phyloP scores from a whole-genome alignment of 2,329 filamentous ascomycete genomes.

The Beauveria caledonica region DNA sequence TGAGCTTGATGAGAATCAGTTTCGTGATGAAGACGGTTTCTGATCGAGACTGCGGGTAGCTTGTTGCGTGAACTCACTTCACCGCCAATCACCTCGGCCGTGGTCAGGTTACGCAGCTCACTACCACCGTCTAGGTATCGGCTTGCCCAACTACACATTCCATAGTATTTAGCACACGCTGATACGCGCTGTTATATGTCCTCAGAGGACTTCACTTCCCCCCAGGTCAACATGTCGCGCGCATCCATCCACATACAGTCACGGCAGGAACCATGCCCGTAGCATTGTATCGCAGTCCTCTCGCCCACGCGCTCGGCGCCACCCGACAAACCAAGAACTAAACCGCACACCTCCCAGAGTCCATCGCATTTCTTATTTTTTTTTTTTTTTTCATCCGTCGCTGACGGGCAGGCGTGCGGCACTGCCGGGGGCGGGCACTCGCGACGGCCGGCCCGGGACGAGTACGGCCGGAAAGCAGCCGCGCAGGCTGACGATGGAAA shows the following conservation, averaged over 20 bases:
- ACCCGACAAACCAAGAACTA: not conserved
- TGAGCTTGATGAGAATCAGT: too few relatives aligned
- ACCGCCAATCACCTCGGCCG: not conserved
- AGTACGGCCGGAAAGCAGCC: not conserved
- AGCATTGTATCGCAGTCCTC: not conserved
- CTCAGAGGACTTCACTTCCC: not conserved
- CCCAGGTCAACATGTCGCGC: slow-evolving; percentile 6
- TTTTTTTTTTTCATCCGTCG: not conserved
- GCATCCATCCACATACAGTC: slow-evolving; percentile 5
- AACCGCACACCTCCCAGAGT: not conserved
- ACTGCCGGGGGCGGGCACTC: not conserved
- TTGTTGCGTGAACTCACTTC: not conserved
- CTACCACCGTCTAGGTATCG: not conserved
- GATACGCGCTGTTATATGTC: too few relatives aligned
- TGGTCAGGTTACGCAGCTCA: not conserved
- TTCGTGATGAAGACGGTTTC: not conserved
- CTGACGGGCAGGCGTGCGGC: slow-evolving; percentile 1
- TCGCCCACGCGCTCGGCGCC: slow-evolving; percentile 3
- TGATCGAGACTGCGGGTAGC: not conserved
- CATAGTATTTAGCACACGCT: too few relatives aligned
- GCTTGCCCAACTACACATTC: too few relatives aligned
- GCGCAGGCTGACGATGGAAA: not conserved
- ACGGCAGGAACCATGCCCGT: not conserved
- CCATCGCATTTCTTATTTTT: not conserved
- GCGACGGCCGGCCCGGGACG: not conserved